Conservation (phyloP, 1,139 yeast species). For the Zhuliangozyma blackwelliae region DNA sequence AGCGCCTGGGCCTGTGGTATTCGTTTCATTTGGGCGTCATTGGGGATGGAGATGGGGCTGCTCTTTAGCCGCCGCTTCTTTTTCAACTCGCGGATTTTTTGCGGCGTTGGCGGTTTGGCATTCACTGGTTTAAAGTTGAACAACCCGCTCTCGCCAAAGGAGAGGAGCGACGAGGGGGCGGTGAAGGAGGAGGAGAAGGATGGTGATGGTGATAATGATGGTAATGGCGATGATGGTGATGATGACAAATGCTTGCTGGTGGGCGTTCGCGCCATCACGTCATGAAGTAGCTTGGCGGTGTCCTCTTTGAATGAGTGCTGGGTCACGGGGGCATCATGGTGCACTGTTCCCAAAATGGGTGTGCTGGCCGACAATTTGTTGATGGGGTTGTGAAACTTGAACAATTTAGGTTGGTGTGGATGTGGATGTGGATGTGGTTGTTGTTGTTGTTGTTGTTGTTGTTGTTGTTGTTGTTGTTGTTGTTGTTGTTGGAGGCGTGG, state of each 20-base stretch:
- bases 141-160: neutral
- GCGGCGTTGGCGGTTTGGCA: constrained; percentile 12
- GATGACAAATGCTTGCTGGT: too few species aligned
- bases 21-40: constrained; percentile 23
- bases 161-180: neutral
- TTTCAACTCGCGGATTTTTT: constrained; percentile 17
- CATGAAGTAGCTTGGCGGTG: constrained; percentile 3
- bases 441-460: neutral
- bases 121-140: neutral
- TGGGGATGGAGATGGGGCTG: constrained; percentile 17
- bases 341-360: constrained; percentile 30
- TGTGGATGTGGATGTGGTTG: too few species aligned
- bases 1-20: constrained; percentile 13
- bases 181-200: too few species aligned
- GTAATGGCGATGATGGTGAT: too few species aligned
- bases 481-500: neutral
- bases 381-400: constrained; percentile 39
- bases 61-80: constrained; percentile 11
- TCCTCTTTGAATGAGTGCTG: neutral
- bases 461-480: too few species aligned
- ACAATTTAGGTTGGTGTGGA: constrained; percentile 1
- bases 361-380: constrained; percentile 16
- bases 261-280: constrained; percentile 7
- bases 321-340: neutral
- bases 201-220: too few species aligned